Evolutionary conservation across 352 stramenopile genomes (phyloP), one percentile per base, ranked within the genome.

Genomic region (Elongisporangium undulatum): DNA sequence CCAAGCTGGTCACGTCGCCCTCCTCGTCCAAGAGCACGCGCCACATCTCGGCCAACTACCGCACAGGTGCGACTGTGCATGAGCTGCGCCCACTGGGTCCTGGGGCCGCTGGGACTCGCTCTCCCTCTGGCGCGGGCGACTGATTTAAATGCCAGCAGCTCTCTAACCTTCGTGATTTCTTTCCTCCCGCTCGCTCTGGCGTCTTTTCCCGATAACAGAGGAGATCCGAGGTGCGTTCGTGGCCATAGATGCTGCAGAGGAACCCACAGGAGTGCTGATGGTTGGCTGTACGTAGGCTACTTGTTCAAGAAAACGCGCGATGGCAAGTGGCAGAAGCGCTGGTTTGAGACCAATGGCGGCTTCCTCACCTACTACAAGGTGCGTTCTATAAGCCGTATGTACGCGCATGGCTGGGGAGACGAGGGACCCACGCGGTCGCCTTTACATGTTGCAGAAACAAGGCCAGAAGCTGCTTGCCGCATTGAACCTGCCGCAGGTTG

Each of bases 321-420:
- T 59, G 90, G 90, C 68, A 96, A 96, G 68, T 98, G 97, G 97
- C 97, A 99, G 71, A 98, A 97, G 74, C 87, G 97, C 58, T 99
- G 95, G 90, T 99, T 99, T 69, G 97, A 99, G 80, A 98, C 93
- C 9, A 98, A 99, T 68, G 96, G 96, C 52, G 97, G 97, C 71
- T 98, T 98, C 77, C 83, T 99, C 41, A 98, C 96, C 15, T 99
- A 99, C 81, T 99, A 99, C 79, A 99, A 99, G 80, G 87, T 96
- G 63, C 39, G 56, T 12, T 50, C 19, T 19, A 8, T 20, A 19
- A 39, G 17, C 10, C 45, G 4, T 19, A 10, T 15, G 49, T 39
- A 20, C 15, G 13, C 19, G 22, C 22, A 17, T 17, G 19, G 26
- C 13, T 23, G 49, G 51, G 19, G 12, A 1, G 48, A 13, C 23